Base-by-base conservation (phyloP, 2,329 filamentous ascomycete genomes). In the Botrytis tulipae region DNA sequence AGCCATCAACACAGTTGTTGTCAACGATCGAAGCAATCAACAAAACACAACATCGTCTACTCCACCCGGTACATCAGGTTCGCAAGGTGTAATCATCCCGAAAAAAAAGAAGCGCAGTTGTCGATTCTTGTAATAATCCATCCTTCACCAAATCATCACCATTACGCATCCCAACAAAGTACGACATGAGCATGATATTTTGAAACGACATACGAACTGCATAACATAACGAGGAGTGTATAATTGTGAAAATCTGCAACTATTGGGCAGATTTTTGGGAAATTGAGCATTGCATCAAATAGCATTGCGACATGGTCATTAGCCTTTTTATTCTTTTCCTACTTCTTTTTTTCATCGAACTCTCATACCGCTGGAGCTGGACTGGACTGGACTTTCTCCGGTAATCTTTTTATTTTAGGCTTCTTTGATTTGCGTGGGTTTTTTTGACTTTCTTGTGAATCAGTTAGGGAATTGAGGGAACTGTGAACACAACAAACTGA, bases 41-140 rank as follows among this genome's bases (percentile, higher is more conserved):
- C 76, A 73, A 74, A 60, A 72, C 59, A 73, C 73, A 62, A 44
- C 74, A 59, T 62, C 75, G 22, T 62, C 73, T 54, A 73, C 75
- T 51, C 73, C 73, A 74, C 73, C 74, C 54, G 74, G 73, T 54
- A 73, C 75, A 61, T 67, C 75, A 83, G 84, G 73, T 73, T 84
- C 84, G 74, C 81, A 68, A 82, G 77, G 71, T 57, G 40, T 68
- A 59, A 48, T 72, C 9, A 57, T 68, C 46, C 82, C 86, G 84
- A 93, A 91, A 87, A 91, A 91, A 86, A 96, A 93, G 90, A 94
- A 93, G 88, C 91, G 91, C 85, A 92, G 88, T 83, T 97, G 93
- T 86, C 89, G 88, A 82, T 89, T 95, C 83, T 86, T 97, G 81
- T 97, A 86, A 78, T 72, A 60, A 70, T 74, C 75, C 78, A 71